Percentiles rank a stretch among this genome's conserved stretches.
Evolutionary conservation across 495 filamentous ascomycete genomes (phyloP).

Genomic region (Talaromyces proteolyticus): DNA sequence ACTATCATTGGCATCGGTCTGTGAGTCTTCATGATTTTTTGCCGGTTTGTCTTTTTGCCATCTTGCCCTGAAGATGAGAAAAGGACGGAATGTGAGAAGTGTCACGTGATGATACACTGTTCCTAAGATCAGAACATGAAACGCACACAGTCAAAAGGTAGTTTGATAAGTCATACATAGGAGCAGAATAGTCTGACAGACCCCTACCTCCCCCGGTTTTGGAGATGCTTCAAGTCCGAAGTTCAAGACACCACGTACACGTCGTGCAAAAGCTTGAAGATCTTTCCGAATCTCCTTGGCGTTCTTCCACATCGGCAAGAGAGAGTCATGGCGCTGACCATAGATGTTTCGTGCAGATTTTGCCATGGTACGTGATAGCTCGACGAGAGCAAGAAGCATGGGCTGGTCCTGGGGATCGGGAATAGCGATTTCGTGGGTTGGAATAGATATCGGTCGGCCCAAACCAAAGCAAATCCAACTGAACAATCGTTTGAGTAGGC

Average conservation of each 20-base stretch:
- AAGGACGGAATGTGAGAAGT: conserved; percentile 38
- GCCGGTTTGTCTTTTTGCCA: conserved; percentile 20
- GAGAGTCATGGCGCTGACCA: conserved; percentile 31
- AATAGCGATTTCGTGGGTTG: conserved; percentile 27
- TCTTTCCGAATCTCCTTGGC: conserved; percentile 32
- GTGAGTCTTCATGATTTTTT: conserved; percentile 14
- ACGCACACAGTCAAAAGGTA: background rate
- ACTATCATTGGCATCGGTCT: conserved; percentile 13
- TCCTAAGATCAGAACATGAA: conserved; percentile 6
- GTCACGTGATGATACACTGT: conserved; percentile 36
- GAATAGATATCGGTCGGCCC: conserved; percentile 31
- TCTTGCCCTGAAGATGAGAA: conserved; percentile 38
- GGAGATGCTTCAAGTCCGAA: conserved; percentile 26
- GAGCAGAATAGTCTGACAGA: conserved; percentile 28
- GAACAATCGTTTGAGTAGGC: background rate
- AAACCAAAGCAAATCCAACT: conserved; percentile 40
- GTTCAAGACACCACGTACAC: conserved; percentile 24
- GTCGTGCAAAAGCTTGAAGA: conserved; percentile 21
- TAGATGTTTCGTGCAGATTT: conserved; percentile 34
- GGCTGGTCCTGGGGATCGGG: conserved; percentile 25
- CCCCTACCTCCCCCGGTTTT: conserved; percentile 25
- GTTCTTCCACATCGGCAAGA: conserved; percentile 37
- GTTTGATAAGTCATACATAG: conserved; percentile 22
- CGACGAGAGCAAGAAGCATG: conserved; percentile 22
- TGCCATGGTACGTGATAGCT: conserved; percentile 27